Conservation (phyloP, 305 asterid species). For the Lippia alba region DNA sequence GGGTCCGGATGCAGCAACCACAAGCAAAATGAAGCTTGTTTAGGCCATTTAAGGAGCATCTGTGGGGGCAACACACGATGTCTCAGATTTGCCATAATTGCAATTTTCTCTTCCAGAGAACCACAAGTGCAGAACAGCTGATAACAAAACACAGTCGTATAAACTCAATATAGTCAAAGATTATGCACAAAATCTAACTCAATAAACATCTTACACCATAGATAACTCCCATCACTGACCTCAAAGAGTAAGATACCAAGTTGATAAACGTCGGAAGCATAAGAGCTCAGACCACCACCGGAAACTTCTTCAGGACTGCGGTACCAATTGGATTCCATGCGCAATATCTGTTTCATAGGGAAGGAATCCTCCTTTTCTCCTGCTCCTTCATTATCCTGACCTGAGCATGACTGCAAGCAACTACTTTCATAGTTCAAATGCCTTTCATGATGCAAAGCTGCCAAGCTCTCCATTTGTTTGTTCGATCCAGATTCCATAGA, state of each 20-base stretch:
- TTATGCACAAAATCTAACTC: neutral
- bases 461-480: conserved; percentile 42
- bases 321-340: conserved; percentile 47
- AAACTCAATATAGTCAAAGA: conserved; percentile 7
- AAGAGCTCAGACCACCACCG: conserved; percentile 50
- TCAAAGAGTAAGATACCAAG: conserved; percentile 82
- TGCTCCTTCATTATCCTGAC: conserved; percentile 30
- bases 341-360: conserved; percentile 43
- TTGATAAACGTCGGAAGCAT: conserved; percentile 74
- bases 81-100: conserved; percentile 67
- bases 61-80: conserved; percentile 85
- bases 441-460: conserved; percentile 31
- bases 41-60: conserved; percentile 78
- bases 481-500: conserved; percentile 52
- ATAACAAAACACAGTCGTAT: conserved; percentile 32
- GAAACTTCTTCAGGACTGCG: conserved; percentile 53
- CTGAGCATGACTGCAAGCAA: conserved; percentile 42
- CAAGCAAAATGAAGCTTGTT: conserved; percentile 83
- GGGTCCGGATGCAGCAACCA: conserved; percentile 88
- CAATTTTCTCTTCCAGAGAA: conserved; percentile 63
- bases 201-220: conserved; percentile 9
- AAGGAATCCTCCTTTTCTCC: conserved; percentile 36
- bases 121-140: conserved; percentile 71
- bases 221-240: conserved; percentile 42
- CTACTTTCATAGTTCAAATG: conserved; percentile 39